phyloP scores from a whole-genome alignment of 345 rosid species.

The Gossypium stocksii region DNA sequence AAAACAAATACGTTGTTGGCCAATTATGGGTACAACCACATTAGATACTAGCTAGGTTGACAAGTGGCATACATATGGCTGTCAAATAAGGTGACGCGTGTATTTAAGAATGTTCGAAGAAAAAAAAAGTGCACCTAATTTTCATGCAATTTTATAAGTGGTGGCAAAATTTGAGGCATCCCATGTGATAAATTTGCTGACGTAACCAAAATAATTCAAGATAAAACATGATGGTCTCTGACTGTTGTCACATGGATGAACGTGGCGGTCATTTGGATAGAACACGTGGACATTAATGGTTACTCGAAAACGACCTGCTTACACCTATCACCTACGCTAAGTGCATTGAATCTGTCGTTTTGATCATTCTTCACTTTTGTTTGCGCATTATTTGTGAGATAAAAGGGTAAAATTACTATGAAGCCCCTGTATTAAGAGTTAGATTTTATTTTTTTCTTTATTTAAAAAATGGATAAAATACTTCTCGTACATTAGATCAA shows the following conservation, averaged over 20 bases:
- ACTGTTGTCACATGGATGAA: background rate
- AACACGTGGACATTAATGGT: background rate
- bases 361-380: background rate
- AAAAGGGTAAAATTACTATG: too few species aligned
- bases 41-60: background rate
- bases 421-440: fast-evolving
- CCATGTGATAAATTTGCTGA: background rate
- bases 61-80: background rate
- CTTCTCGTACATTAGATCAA: fast-evolving
- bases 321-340: background rate
- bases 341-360: background rate
- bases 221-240: background rate
- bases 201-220: background rate
- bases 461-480: too few species aligned
- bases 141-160: slow-evolving; percentile 7
- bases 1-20: background rate
- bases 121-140: background rate
- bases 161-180: background rate
- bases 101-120: background rate
- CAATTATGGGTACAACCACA: background rate
- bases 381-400: too few species aligned
- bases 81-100: slow-evolving; percentile 3
- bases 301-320: background rate
- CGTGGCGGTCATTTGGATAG: background rate
- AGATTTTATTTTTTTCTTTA: too few species aligned